These are phyloP conservation scores for Magnusiomyces ingens DNA, from an alignment of 1,139 yeast genomes.

Conservation along the genomic window DNA sequence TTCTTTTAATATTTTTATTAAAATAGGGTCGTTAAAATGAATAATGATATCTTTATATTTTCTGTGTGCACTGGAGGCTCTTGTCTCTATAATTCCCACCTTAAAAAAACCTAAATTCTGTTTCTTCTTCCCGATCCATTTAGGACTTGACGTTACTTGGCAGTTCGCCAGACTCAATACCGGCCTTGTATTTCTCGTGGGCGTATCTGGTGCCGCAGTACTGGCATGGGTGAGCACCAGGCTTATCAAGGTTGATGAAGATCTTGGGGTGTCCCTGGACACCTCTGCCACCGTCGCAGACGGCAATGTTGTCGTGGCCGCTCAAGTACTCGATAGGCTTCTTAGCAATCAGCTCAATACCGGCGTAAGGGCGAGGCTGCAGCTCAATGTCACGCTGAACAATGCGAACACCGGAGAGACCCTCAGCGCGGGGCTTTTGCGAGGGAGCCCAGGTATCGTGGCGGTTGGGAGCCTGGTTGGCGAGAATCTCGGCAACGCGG, in stretches of 20 bases:
- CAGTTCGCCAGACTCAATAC: conserved; percentile 22
- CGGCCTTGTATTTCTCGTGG: conserved; percentile 19
- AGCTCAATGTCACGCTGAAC: conserved; percentile 57
- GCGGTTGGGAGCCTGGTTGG: conserved; percentile 70
- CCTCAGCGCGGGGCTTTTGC: conserved; percentile 57
- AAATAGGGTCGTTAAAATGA: no score
- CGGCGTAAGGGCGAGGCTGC: conserved; percentile 80
- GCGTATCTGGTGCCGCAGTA: conserved; percentile 45
- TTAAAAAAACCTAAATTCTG: no score
- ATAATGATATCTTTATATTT: no score
- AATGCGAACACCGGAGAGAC: conserved; percentile 60
- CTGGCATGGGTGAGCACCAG: conserved; percentile 65
- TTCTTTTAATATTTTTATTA: no score
- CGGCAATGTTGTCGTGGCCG: conserved; percentile 55
- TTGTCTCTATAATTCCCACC: no score
- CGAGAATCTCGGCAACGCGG: conserved; percentile 14
- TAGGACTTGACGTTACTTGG: conserved; percentile 6
- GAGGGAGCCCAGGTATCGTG: conserved; percentile 61
- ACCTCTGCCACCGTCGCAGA: conserved; percentile 78
- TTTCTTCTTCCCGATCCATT: background rate
- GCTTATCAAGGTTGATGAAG: conserved; percentile 71
- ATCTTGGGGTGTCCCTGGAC: conserved; percentile 82
- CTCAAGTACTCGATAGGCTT: conserved; percentile 60
- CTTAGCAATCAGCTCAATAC: conserved; percentile 72
- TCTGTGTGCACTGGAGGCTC: no score